phyloP scores from a whole-genome alignment of 768 basidiomycete species.

The Podaxis sp. region DNA sequence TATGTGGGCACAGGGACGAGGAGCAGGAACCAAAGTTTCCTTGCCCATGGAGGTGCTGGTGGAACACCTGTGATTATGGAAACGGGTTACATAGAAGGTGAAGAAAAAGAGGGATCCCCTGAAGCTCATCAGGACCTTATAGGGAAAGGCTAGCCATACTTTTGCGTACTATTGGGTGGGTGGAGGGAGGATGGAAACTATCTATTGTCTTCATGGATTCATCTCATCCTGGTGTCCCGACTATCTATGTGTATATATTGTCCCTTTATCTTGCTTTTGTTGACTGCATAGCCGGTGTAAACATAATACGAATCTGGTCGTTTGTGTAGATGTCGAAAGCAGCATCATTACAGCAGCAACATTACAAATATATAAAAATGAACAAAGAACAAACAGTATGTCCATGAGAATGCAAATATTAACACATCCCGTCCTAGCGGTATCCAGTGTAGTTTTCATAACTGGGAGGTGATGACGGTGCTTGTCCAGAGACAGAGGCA shows the following conservation, averaged over 20 bases:
- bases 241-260: slow-evolving; percentile 1
- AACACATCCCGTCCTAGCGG: slow-evolving; percentile 28
- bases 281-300: neutral
- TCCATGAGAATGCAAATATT: slow-evolving; percentile 14
- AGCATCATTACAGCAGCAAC: slow-evolving; percentile 2
- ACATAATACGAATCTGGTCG: neutral
- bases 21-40: slow-evolving; percentile 55
- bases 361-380: slow-evolving; percentile 3
- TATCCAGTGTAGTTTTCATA: slow-evolving; percentile 57
- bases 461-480: slow-evolving; percentile 36
- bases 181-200: neutral
- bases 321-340: neutral
- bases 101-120: slow-evolving; percentile 25
- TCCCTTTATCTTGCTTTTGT: neutral
- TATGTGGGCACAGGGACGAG: slow-evolving; percentile 54
- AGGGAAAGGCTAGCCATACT: slow-evolving; percentile 17
- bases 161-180: neutral
- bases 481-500: slow-evolving; percentile 45
- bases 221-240: neutral
- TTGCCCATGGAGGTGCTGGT: slow-evolving; percentile 74
- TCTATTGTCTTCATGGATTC: neutral
- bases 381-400: slow-evolving; percentile 2
- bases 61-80: slow-evolving; percentile 73
- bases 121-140: slow-evolving; percentile 16
- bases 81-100: slow-evolving; percentile 57